Conservation (phyloP, 495 filamentous ascomycete genomes). For the Penicillium goetzii region DNA sequence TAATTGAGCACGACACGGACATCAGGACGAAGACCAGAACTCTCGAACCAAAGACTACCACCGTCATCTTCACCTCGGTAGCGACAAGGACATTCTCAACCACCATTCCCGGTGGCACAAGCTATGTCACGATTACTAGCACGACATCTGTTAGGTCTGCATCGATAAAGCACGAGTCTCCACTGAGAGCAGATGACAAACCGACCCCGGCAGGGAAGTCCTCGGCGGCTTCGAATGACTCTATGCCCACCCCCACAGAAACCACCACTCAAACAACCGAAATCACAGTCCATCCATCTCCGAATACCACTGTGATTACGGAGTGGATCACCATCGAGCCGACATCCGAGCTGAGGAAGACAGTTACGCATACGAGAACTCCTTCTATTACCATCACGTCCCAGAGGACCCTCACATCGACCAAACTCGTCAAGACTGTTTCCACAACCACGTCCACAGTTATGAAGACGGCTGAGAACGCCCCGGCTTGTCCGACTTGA, state of each 20-base stretch:
- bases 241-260: background rate
- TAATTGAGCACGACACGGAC: background rate
- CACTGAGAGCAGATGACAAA: background rate
- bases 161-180: background rate
- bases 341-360: background rate
- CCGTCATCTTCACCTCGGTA: background rate
- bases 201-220: background rate
- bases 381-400: conserved; percentile 12
- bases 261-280: background rate
- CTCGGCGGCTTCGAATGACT: background rate
- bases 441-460: conserved; percentile 8
- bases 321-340: background rate
- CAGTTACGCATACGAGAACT: background rate
- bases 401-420: conserved; percentile 4
- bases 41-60: background rate
- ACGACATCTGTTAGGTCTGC: background rate
- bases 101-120: conserved; percentile 1
- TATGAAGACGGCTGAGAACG: conserved; percentile 6
- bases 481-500: conserved; percentile 11
- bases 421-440: conserved; percentile 4
- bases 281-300: background rate
- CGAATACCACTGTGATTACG: conserved; percentile 2
- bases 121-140: conserved; percentile 1
- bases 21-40: background rate
- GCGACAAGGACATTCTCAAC: background rate